Evolutionary conservation across 192 early-diverging fungal genomes (phyloP).

Genomic region (Coemansia sp.): DNA sequence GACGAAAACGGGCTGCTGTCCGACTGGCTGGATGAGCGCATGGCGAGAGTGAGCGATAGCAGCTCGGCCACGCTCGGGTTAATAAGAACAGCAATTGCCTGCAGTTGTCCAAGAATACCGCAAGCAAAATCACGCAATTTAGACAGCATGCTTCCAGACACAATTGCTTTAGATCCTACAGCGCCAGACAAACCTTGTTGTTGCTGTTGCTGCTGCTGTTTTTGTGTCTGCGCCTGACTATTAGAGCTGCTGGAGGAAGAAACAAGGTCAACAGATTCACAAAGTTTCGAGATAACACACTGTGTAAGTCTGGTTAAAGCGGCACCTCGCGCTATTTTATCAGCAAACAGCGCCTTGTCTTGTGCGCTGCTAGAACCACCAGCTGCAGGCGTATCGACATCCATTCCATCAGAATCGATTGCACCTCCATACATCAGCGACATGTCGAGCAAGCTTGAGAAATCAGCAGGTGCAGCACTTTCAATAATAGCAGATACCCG

Average conservation of each 20-base stretch:
- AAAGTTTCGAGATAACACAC: slow-evolving; percentile 23
- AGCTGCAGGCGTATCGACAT: neutral
- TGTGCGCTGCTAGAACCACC: neutral
- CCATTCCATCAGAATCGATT: slow-evolving; percentile 5
- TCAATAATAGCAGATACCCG: slow-evolving; percentile 15
- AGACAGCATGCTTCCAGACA: slow-evolving; percentile 4
- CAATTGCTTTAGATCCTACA: neutral
- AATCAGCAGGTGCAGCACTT: neutral
- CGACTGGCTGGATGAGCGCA: neutral
- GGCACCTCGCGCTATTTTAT: slow-evolving; percentile 5
- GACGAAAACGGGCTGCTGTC: neutral
- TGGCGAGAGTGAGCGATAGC: slow-evolving; percentile 13
- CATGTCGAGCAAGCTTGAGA: slow-evolving; percentile 13
- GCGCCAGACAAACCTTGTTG: neutral
- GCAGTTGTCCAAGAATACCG: slow-evolving; percentile 39
- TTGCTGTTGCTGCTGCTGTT: slow-evolving; percentile 4
- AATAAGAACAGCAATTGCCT: slow-evolving; percentile 24
- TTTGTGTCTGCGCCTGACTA: neutral
- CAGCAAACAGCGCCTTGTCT: neutral
- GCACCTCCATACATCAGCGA: neutral
- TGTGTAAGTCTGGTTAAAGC: slow-evolving; percentile 27
- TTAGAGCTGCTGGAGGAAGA: neutral
- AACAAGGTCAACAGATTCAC: neutral
- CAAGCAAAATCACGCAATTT: slow-evolving; percentile 23
- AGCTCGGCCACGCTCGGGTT: slow-evolving; percentile 14